Evolutionary conservation across 805 yeast species (phyloP).

Genomic region (Dipodascus geniculatus): DNA sequence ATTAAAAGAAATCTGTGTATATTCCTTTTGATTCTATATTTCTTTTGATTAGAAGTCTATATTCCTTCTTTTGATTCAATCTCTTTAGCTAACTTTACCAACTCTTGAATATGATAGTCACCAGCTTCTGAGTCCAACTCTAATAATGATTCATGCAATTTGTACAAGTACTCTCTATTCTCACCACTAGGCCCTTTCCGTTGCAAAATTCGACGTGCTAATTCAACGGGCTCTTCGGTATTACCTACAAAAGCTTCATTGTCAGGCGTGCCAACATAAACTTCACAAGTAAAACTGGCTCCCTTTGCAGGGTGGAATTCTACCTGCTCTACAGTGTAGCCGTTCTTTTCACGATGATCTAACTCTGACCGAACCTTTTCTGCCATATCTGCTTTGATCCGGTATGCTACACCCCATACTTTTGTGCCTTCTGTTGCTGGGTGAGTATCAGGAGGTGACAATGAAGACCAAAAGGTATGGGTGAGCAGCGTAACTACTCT

Average conservation of each 20-base stretch:
- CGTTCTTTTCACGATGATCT: conserved; percentile 81
- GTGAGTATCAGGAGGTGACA: conserved; percentile 29
- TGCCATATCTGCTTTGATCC: conserved; percentile 55
- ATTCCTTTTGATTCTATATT: too few relatives aligned
- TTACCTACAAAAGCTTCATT: conserved; percentile 84
- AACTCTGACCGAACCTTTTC: conserved; percentile 52
- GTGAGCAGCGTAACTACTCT: conserved; percentile 76
- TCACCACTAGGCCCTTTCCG: conserved; percentile 74
- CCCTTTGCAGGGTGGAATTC: conserved; percentile 4
- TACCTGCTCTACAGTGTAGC: conserved; percentile 61
- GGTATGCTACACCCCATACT: conserved; percentile 75
- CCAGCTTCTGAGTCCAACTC: conserved; percentile 27
- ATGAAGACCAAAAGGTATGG: conserved; percentile 38
- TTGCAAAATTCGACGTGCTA: conserved; percentile 48
- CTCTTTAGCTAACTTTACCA: conserved; percentile 24
- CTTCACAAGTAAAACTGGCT: conserved; percentile 24
- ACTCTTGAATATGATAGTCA: conserved; percentile 34
- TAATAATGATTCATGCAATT: conserved; percentile 39
- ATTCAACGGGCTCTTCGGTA: conserved; percentile 37
- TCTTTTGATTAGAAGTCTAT: neutral
- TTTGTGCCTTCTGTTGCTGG: conserved; percentile 23
- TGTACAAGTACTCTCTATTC: conserved; percentile 57
- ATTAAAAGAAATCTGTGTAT: too few relatives aligned
- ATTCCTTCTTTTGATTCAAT: conserved; percentile 5
- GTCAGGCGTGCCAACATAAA: conserved; percentile 74